These are phyloP conservation scores for Boletales sp. DNA, from an alignment of 768 basidiomycete genomes.

Conservation along the genomic window DNA sequence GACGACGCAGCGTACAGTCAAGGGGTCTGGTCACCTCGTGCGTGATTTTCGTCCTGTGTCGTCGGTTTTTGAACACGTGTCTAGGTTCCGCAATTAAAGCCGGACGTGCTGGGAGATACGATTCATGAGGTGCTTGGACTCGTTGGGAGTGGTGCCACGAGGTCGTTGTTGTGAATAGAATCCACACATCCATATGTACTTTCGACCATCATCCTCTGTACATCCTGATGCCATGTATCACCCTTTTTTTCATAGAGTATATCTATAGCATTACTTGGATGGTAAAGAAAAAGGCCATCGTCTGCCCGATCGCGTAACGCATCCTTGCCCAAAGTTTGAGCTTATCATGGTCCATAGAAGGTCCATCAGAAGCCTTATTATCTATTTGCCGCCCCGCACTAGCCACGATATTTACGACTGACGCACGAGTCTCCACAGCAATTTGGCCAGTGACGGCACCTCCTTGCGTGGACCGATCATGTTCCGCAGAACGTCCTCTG, in stretches of 20 bases:
- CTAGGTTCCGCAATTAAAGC: slow-evolving; percentile 30
- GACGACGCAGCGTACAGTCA: slow-evolving; percentile 16
- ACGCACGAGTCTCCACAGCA: neutral
- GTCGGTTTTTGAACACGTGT: neutral
- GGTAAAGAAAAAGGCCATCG: too few relatives aligned
- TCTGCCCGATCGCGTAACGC: too few relatives aligned
- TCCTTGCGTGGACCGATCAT: slow-evolving; percentile 8
- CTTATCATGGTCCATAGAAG: too few relatives aligned
- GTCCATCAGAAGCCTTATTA: too few relatives aligned
- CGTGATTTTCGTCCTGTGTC: neutral
- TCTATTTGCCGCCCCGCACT: too few relatives aligned
- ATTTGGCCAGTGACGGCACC: neutral
- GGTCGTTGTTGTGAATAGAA: slow-evolving; percentile 13
- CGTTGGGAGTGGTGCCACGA: slow-evolving; percentile 4
- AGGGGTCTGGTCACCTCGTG: slow-evolving; percentile 31
- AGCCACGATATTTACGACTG: too few relatives aligned
- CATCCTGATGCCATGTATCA: neutral
- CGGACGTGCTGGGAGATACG: slow-evolving; percentile 23
- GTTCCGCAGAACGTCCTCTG: slow-evolving; percentile 11
- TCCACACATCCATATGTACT: neutral
- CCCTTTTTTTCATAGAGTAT: neutral
- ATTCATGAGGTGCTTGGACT: slow-evolving; percentile 22
- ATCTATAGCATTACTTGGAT: too few relatives aligned
- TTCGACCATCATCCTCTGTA: neutral
- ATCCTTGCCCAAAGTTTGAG: too few relatives aligned